phyloP scores from a whole-genome alignment of 106 monocot species.

The Acanthochlamys bracteata region DNA sequence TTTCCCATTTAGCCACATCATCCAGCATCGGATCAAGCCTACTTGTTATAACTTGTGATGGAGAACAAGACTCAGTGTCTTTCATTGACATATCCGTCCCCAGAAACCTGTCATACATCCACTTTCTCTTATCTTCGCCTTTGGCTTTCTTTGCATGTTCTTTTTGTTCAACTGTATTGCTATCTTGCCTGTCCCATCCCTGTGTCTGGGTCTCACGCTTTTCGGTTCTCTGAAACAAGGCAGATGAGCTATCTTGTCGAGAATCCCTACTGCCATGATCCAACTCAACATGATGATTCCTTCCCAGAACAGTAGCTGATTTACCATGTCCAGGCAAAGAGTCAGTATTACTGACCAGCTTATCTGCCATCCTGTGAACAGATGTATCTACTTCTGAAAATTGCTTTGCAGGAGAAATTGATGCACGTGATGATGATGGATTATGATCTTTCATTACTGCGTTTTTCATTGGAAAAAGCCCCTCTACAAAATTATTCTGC shows the following conservation, averaged over 20 bases:
- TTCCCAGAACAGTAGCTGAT: constrained; percentile 21
- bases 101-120: constrained; percentile 31
- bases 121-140: constrained; percentile 28
- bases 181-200: constrained; percentile 11
- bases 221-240: constrained; percentile 23
- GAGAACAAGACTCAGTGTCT: constrained; percentile 24
- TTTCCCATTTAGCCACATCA: constrained; percentile 91
- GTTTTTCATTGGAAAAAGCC: constrained; percentile 48
- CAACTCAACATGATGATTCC: constrained; percentile 4
- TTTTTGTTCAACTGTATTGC: constrained; percentile 9
- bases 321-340: constrained; percentile 12
- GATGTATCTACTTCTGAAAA: constrained; percentile 15
- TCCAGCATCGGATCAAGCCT: constrained; percentile 81
- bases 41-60: constrained; percentile 21
- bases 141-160: constrained; percentile 17
- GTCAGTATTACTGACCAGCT: constrained; percentile 4
- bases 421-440: constrained; percentile 30
- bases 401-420: constrained; percentile 22
- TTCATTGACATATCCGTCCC: constrained; percentile 20
- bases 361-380: constrained; percentile 13
- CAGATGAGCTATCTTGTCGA: constrained; percentile 10
- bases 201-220: constrained; percentile 13
- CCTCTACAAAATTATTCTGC: constrained; percentile 43
- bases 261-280: constrained; percentile 8
- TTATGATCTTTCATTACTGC: constrained; percentile 31